These are phyloP conservation scores for Tolypocladium amazonense DNA, from an alignment of 2,329 filamentous ascomycete species.

Conservation along the genomic window DNA sequence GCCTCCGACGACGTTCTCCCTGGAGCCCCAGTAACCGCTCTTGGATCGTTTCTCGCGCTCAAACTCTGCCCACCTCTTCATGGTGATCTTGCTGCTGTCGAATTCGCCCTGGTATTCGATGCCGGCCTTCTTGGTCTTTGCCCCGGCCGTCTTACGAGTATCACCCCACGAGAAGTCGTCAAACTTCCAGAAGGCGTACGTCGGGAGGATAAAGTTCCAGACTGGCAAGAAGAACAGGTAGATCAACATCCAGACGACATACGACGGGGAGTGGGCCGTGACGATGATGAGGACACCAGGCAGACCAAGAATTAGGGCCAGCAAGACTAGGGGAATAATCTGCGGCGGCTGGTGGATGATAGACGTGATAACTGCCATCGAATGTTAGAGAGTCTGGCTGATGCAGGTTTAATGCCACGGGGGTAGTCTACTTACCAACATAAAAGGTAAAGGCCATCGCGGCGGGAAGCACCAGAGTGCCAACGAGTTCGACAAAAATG, in stretches of 20 bases:
- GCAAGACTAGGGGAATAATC: conserved; percentile 79
- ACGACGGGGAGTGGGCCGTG: conserved; percentile 86
- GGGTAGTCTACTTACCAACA: conserved; percentile 55
- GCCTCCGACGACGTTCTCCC: conserved; percentile 37
- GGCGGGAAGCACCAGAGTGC: conserved; percentile 87
- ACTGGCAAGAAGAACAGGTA: conserved; percentile 88
- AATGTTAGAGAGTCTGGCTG: conserved; percentile 3
- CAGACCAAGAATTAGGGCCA: conserved; percentile 85
- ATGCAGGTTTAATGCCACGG: background rate
- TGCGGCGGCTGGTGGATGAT: conserved; percentile 70
- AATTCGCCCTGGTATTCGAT: conserved; percentile 92
- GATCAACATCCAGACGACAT: conserved; percentile 94
- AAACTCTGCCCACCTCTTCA: conserved; percentile 98
- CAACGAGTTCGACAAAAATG: conserved; percentile 87
- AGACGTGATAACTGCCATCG: conserved; percentile 61
- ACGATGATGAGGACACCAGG: conserved; percentile 85
- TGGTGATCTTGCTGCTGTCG: conserved; percentile 96
- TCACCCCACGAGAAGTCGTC: conserved; percentile 99
- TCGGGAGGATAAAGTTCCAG: conserved; percentile 94
- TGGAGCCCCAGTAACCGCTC: conserved; percentile 39
- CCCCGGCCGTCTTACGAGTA: conserved; percentile 87
- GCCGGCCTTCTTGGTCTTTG: conserved; percentile 77
- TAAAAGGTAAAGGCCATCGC: conserved; percentile 97
- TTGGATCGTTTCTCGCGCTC: conserved; percentile 53
- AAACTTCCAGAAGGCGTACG: conserved; percentile 98